A percentile compares a stretch with the other conserved stretches of the same genome.
These are phyloP conservation scores for Powellomyces hirtus DNA, from an alignment of 192 early-diverging fungal species.

Conservation along the genomic window DNA sequence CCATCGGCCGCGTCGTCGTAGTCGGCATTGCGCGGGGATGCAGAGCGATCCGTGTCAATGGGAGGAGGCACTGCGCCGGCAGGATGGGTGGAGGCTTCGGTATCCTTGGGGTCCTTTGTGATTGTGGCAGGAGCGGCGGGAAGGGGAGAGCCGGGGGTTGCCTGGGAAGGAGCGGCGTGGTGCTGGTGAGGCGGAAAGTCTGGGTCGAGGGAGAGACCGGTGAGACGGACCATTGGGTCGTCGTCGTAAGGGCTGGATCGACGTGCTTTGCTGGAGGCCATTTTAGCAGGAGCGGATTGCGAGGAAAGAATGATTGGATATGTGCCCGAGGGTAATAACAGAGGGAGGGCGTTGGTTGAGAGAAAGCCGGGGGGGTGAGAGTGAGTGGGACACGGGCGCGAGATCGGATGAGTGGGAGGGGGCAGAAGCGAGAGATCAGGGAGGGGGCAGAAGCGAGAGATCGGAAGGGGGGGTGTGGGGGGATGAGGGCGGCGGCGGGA, in stretches of 20 bases:
- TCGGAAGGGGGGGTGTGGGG: no score
- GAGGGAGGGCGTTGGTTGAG: no score
- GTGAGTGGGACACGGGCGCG: no score
- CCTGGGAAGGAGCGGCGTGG: neutral
- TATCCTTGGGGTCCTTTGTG: neutral
- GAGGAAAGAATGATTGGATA: no score
- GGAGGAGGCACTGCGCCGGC: neutral
- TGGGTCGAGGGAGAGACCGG: slow-evolving; percentile 25
- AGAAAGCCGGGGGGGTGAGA: no score
- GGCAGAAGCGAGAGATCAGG: no score
- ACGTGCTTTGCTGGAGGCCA: slow-evolving; percentile 16
- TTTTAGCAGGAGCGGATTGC: no score
- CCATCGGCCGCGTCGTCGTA: neutral
- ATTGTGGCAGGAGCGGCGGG: neutral
- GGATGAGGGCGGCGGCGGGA: no score
- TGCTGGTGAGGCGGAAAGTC: slow-evolving; percentile 26
- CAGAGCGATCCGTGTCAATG: neutral
- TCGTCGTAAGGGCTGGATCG: slow-evolving; percentile 30
- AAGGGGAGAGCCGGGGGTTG: neutral
- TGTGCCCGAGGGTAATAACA: no score
- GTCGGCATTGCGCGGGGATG: neutral
- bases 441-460: no score
- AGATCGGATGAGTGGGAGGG: no score
- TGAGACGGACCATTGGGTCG: slow-evolving; percentile 30
- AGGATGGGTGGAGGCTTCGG: neutral